Evolutionary conservation across 352 stramenopile species (phyloP).

Genomic region (Globisporangium mamillatum): DNA sequence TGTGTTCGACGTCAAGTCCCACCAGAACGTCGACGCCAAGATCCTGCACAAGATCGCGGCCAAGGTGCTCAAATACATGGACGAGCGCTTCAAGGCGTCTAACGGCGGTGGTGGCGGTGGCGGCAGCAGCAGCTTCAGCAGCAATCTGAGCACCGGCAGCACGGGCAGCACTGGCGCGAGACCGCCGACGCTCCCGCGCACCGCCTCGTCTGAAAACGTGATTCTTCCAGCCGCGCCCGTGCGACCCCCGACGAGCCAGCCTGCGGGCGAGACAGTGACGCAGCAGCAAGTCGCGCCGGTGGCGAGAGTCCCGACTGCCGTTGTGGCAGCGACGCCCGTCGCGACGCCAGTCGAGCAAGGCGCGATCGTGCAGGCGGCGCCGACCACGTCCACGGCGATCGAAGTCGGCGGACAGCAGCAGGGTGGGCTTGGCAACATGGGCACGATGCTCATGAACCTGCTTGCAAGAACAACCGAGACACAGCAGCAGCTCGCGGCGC

Average conservation of each 20-base stretch:
- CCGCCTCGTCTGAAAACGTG: conserved; percentile 24
- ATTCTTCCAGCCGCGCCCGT: conserved; percentile 14
- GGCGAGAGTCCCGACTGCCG: conserved; percentile 10
- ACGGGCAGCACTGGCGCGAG: conserved; percentile 13
- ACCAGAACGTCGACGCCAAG: conserved; percentile 73
- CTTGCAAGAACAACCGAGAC: conserved; percentile 81
- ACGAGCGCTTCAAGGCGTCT: conserved; percentile 70
- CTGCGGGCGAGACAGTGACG: conserved; percentile 53
- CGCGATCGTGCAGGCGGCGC: conserved; percentile 41
- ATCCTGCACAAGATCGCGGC: conserved; percentile 85
- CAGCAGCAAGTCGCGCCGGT: conserved; percentile 34
- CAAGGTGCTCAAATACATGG: conserved; percentile 88
- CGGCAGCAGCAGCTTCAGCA: conserved; percentile 13
- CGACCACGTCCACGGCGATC: conserved; percentile 54
- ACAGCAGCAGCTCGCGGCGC: conserved; percentile 80
- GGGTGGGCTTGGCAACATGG: conserved; percentile 77
- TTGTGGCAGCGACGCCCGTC: conserved; percentile 21
- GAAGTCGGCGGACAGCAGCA: conserved; percentile 62
- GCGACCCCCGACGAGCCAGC: conserved; percentile 28
- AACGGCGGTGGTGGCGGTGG: conserved; percentile 9
- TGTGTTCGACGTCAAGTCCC: conserved; percentile 83
- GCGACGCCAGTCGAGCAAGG: conserved; percentile 25
- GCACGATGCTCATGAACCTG: conserved; percentile 87
- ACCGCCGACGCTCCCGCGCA: conserved; percentile 21
- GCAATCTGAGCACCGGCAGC: conserved; percentile 18